Base-by-base conservation (phyloP, 164 flowering plant species). In the Annona squamosa region DNA sequence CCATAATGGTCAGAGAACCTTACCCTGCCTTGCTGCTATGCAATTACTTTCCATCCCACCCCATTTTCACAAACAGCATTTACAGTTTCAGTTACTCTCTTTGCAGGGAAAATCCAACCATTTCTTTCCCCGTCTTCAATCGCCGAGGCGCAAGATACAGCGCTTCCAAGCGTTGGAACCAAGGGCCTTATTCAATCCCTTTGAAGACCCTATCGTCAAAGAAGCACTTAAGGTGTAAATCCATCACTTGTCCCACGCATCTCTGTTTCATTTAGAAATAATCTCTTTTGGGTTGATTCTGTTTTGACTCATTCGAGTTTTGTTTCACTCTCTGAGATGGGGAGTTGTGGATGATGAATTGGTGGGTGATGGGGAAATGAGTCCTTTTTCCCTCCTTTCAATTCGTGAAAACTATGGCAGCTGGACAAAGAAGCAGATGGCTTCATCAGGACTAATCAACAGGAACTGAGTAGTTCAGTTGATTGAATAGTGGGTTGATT, bases 221-320 rank as follows among this genome's bases (percentile, higher is more conserved):
- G 72, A 80, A 70, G 83, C 83, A 72, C 73, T 80, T 19, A 80
- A 80, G 80, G 83, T 80, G 59, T 9, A 52, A 52, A 9, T 52
- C 13, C 13, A 52, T 52, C 13, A 52, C 13, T 52, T 9, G 13
- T 52, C 59, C 59, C 17, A 9, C 3, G 59, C 9, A 52, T 52
- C 13, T 52, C 13, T 52, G 3, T 52, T 52, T 52, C 13, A 4
- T 48, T 52, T 52, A 48, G 1, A 48, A 9, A 2, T 52, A 52
- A 52, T 5, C 13, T 52, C 59, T 52, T 52, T 6, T 52, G 59
- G 57, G 59, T 52, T 52, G 59, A 52, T 6, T 52, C 59, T 10
- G 59, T 52, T 26, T 52, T 16, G 59, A 52, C 9, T 52, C 59
- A 3, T 52, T 52, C 13, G 10, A 52, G 59, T 52, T 52, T 48